Evolutionary conservation across 257 asterid species (phyloP).

Genomic region (Lycium ferocissimum): DNA sequence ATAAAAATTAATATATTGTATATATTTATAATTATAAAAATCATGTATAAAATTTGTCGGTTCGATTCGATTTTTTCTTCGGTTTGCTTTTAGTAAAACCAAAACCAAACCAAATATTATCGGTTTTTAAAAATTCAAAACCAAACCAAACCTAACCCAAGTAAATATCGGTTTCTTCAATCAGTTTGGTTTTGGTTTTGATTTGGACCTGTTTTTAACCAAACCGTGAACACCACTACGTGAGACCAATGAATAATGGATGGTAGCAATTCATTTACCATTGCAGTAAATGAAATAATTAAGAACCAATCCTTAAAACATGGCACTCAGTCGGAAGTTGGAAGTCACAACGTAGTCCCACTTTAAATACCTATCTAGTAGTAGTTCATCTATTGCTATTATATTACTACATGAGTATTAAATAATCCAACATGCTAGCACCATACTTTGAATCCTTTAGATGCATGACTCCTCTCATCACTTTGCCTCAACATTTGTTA

Average conservation of each 20-base stretch:
- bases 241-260: conserved; percentile 7
- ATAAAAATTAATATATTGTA: no score
- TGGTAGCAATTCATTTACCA: background rate
- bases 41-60: no score
- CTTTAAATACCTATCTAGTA: background rate
- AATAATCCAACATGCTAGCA: background rate
- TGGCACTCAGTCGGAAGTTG: conserved; percentile 16
- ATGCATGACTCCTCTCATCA: background rate
- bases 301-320: background rate
- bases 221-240: no score
- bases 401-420: background rate
- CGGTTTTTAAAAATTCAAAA: no score
- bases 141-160: no score
- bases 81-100: no score
- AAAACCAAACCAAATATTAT: no score
- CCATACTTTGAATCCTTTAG: background rate
- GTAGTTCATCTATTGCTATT: background rate
- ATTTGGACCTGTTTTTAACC: no score
- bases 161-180: no score
- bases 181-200: no score
- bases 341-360: background rate
- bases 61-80: no score
- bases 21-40: no score
- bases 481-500: background rate
- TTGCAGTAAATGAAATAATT: background rate